Conservation (phyloP, 768 basidiomycete genomes). For the Neoboletus brunneissimus region DNA sequence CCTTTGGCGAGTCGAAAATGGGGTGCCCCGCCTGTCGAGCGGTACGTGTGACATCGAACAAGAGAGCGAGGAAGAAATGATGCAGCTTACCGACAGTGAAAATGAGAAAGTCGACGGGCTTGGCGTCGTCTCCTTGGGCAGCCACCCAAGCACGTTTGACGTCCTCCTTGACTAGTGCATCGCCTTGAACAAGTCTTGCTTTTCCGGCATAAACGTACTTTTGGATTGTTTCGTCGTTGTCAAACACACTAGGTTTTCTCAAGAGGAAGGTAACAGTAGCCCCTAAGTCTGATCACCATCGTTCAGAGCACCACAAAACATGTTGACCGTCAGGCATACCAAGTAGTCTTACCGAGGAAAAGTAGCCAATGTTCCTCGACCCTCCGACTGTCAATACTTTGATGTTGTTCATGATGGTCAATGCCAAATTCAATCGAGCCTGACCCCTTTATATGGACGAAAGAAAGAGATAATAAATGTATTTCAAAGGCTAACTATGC, state of each 20-base stretch:
- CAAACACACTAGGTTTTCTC: conserved; percentile 51
- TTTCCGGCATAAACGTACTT: conserved; percentile 46
- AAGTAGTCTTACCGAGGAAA: conserved; percentile 45
- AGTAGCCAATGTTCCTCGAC: conserved; percentile 56
- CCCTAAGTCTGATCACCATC: conserved; percentile 44
- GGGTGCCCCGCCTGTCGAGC: conserved; percentile 27
- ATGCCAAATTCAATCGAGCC: not conserved
- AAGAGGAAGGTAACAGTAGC: conserved; percentile 63
- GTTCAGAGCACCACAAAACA: not conserved
- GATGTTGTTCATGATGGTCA: conserved; percentile 16
- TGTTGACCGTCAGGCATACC: conserved; percentile 29
- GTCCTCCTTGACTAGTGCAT: conserved; percentile 53
- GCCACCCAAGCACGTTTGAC: conserved; percentile 52
- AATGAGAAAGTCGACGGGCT: conserved; percentile 50
- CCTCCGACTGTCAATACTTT: conserved; percentile 47
- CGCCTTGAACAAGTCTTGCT: conserved; percentile 57
- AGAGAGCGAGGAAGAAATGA: not conserved
- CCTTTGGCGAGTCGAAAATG: conserved; percentile 49
- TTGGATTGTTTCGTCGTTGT: conserved; percentile 52
- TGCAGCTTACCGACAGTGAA: conserved; percentile 56
- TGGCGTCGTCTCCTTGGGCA: conserved; percentile 24
- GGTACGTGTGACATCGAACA: not conserved
- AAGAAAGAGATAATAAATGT: no score
- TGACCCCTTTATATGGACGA: no score
- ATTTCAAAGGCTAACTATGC: no score